Base-by-base conservation (phyloP, 2,329 filamentous ascomycete genomes). In the Ilyonectria robusta region DNA sequence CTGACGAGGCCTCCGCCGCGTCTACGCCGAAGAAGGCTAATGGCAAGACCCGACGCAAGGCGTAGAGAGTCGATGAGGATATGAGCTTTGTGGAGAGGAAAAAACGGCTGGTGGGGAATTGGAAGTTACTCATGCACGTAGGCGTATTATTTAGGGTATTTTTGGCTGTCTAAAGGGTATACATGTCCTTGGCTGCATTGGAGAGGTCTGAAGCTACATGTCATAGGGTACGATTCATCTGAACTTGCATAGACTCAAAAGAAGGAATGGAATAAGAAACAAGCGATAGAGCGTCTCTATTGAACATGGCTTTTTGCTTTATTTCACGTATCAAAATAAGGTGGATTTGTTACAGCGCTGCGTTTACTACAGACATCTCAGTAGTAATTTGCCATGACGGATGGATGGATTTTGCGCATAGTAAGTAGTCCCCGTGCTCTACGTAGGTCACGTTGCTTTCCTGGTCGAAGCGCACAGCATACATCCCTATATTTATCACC, bases 11-110 rank as follows among this genome's bases (percentile, higher is more conserved):
- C 26, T 70, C 72, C 4, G 62, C 66, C 8, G 67, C 71, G 33
- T 66, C 74, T 51, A 68, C 72, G 17, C 72, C 79, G 53, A 82
- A 81, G 67, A 81, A 80, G 68, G 74, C 72, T n/a, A 77, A 75
- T 31, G 74, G 73, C 59, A 79, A 76, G 65, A 55, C 70, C 35
- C 73, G 70, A 62, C 68, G 75, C 42, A 72, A 70, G 59, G 73
- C 63, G 73, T 78, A 66, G 67, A 60, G 19, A n/a, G 40, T n/a
- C 31, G 17, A 44, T 57, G 19, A 37, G 75, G 26, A 37, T 17
- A 56, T 37, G 9, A 47, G 23, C 8, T 13, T 15, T 9, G 23
- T 19, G 46, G 23, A 19, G 37, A 7, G 46, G 10, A 23, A 35
- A 53, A 19, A 19, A 17, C 19, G 13, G 35, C 15, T 19, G 21